Base-by-base conservation (phyloP, 352 stramenopile genomes). In the Phytophthora palmivora region DNA sequence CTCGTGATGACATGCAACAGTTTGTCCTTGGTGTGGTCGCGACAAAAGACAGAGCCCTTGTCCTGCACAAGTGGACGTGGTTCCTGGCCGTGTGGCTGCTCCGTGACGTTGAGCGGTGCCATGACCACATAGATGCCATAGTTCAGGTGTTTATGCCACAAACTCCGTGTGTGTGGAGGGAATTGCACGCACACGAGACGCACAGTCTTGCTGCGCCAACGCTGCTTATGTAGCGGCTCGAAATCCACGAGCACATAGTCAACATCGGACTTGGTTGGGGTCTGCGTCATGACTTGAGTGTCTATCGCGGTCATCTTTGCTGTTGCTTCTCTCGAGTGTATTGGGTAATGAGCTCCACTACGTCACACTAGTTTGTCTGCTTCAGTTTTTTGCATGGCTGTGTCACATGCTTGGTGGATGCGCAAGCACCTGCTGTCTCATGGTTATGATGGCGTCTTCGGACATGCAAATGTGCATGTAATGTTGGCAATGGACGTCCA, bases 121-220 rank as follows among this genome's bases (percentile, higher is more conserved):
- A 82, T 68, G 52, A 74, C 72, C 11, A 87, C 52, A 70, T 87
- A 84, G 37, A 85, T 64, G 43, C 70, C 72, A 58, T 75, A 82
- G 32, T 78, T 76, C 19, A 78, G 41, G 62, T 85, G 76, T 52
- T 73, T 67, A 37, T 85, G 76, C 70, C 76, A 82, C 32, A 79
- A 51, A 48, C 76, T 75, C 21, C 48, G 70, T 11, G 66, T 74
- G 45, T 76, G 59, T 18, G 71, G 56, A 2, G 76, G 73, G 49
- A 86, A 71, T 39, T 79, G 48, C 33, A 77, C 77, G 53, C 56
- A 65, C 44, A 83, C 67, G 32, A 84, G 55, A 0, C 74, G 72
- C 42, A 82, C 50, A 26, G 33, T 67, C 10, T 72, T 48, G 30
- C 53, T 78, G 32, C 65, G 61, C 74, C 75, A 86, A 18, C 70